Evolutionary conservation across 805 yeast species (phyloP), one percentile per base, ranked within the genome.

Genomic region (Komagataella pastoris): DNA sequence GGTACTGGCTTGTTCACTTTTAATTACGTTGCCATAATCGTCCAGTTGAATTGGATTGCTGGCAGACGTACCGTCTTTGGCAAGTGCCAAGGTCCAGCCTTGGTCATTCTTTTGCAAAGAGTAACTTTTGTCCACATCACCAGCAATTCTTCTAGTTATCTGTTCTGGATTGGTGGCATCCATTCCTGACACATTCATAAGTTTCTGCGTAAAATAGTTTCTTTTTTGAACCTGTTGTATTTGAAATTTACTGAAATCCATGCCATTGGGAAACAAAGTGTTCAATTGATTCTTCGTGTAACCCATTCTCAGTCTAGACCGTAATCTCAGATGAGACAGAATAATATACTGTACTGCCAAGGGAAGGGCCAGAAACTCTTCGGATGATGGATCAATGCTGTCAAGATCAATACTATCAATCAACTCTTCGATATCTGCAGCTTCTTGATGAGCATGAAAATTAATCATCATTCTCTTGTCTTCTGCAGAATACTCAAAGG

Each of bases 271-370:
- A 59, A 91, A 93, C 51, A 88, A 68, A 3, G 77, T 69, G 56
- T 87, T 86, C 43, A 93, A 70, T 60, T 93, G 97, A n/a, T 86
- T 89, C 53, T 89, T 87, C 0, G 91, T 74, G 61, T 86, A 90
- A 1, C 99, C 99, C 96, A 93, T 83, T 68, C 99, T 80, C 62
- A 93, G 74, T 53, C 99, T 70, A 0, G 97, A 90, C 55, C 88
- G 76, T 23, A 89, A 68, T 52, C 99, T 66, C 14, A 95, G 74
- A 54, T 87, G 88, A 7, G 93, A 87, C 10, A 93, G 68, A 3
- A 88, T 79, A 77, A 89, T 88, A 62, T 93, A 93, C 62, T 89
- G 97, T 0, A 96, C 82, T 0, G 89, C 78, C 49, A 83, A 69
- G 0, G 99, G 96, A n/a, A 93, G 68, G 18, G 74, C 73, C 10